These are phyloP conservation scores for Syzygium aqueum DNA, from an alignment of 345 rosid genomes.

Conservation along the genomic window DNA sequence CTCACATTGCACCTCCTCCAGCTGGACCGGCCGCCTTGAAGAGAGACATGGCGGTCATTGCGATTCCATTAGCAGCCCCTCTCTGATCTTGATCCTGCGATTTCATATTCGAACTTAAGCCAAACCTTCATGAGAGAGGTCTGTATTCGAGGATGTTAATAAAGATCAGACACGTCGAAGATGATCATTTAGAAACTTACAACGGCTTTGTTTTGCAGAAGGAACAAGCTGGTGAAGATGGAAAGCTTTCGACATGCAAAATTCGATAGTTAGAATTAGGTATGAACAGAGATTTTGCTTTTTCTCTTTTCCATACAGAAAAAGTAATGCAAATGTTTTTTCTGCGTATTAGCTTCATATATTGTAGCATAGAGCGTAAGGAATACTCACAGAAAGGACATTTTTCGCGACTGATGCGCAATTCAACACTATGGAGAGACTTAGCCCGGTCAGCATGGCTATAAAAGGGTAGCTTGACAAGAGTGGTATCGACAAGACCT, in stretches of 20 bases:
- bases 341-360: not conserved
- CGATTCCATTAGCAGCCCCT: slow-evolving; percentile 50
- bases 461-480: slow-evolving; percentile 61
- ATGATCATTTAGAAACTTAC: slow-evolving; percentile 11
- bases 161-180: not conserved
- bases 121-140: not conserved
- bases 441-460: slow-evolving; percentile 59
- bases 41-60: slow-evolving; percentile 42
- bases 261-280: not conserved
- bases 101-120: not conserved
- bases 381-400: slow-evolving; percentile 36
- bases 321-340: not conserved
- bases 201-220: slow-evolving; percentile 50
- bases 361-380: not conserved
- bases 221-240: slow-evolving; percentile 24
- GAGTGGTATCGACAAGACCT: slow-evolving; percentile 45
- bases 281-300: not conserved
- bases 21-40: slow-evolving; percentile 51
- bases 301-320: not conserved
- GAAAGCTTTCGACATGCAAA: slow-evolving; percentile 12
- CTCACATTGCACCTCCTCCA: slow-evolving; percentile 45
- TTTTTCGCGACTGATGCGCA: slow-evolving; percentile 69
- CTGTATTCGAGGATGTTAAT: not conserved
- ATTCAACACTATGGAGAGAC: slow-evolving; percentile 40
- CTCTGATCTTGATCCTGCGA: slow-evolving; percentile 47